A percentile compares a stretch with the other conserved stretches of the same genome.
Conservation (phyloP, 768 basidiomycete species). For the Tulasnella sp. region DNA sequence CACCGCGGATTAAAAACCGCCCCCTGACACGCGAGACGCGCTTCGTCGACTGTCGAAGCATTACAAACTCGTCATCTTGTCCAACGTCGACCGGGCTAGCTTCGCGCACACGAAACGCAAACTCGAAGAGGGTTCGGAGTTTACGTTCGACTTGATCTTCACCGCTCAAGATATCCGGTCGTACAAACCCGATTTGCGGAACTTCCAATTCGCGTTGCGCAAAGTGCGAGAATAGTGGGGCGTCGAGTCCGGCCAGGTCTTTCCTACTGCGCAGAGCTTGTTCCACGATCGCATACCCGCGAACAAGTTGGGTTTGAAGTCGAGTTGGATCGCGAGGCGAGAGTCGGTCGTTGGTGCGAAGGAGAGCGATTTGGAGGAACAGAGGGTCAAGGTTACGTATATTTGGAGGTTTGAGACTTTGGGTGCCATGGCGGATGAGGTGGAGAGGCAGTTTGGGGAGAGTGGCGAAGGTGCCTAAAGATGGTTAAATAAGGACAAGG, state of each 20-base stretch:
- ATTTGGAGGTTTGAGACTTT: constrained; percentile 45
- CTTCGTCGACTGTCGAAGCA: constrained; percentile 12
- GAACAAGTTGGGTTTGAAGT: constrained; percentile 43
- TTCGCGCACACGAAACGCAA: neutral
- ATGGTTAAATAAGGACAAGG: too few relatives aligned
- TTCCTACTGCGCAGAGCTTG: constrained; percentile 61
- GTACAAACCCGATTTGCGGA: constrained; percentile 59
- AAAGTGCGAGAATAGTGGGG: constrained; percentile 36
- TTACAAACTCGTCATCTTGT: constrained; percentile 16
- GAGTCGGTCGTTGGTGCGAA: constrained; percentile 39
- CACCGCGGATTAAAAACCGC: constrained; percentile 5
- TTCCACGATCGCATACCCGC: constrained; percentile 61
- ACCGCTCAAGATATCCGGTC: too few relatives aligned
- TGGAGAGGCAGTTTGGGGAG: constrained; percentile 36
- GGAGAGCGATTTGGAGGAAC: constrained; percentile 24
- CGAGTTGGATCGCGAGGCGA: constrained; percentile 60
- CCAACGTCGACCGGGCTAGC: constrained; percentile 3
- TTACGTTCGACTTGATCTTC: too few relatives aligned
- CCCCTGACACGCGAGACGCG: constrained; percentile 10
- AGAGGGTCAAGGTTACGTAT: constrained; percentile 25
- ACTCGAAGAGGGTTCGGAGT: constrained; percentile 20
- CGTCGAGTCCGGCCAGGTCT: constrained; percentile 40
- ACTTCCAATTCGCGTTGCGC: constrained; percentile 45
- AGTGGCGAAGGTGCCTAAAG: neutral
- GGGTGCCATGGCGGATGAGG: constrained; percentile 52